Conservation (phyloP, 306 rosid species). For the Cicer arietinum region DNA sequence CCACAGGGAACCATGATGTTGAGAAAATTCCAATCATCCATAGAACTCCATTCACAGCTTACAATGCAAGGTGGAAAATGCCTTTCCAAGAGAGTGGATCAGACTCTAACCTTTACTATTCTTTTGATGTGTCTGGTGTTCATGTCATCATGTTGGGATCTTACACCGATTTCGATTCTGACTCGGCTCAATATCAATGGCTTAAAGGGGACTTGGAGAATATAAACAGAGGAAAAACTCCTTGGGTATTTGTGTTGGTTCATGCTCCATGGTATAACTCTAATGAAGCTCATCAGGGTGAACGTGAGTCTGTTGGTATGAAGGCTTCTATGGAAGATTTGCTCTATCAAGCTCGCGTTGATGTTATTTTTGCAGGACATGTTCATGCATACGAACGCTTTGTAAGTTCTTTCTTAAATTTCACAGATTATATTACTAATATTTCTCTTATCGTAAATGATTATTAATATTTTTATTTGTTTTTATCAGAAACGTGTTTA, state of each 20-base stretch:
- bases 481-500: constrained; percentile 71
- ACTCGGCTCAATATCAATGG: constrained; percentile 75
- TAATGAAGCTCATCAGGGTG: constrained; percentile 77
- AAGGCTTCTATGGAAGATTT: constrained; percentile 71
- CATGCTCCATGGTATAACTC: constrained; percentile 96
- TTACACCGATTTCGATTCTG: constrained; percentile 57
- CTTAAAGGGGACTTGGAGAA: constrained; percentile 59
- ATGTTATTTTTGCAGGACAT: constrained; percentile 79
- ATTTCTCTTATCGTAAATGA: background rate
- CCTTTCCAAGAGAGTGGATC: constrained; percentile 75
- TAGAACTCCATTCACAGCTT: constrained; percentile 61
- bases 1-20: constrained; percentile 80
- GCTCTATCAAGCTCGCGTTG: constrained; percentile 71
- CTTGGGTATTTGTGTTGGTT: constrained; percentile 67
- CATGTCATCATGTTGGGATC: constrained; percentile 92
- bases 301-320: constrained; percentile 64
- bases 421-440: background rate
- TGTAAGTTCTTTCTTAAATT: constrained; percentile 50
- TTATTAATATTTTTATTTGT: background rate
- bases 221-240: constrained; percentile 61
- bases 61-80: constrained; percentile 86
- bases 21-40: constrained; percentile 61
- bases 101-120: constrained; percentile 79
- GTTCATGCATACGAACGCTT: constrained; percentile 94
- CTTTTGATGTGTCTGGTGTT: constrained; percentile 74